These are phyloP conservation scores for Solanum ossicruentum DNA, from an alignment of 257 asterid species.

Conservation along the genomic window DNA sequence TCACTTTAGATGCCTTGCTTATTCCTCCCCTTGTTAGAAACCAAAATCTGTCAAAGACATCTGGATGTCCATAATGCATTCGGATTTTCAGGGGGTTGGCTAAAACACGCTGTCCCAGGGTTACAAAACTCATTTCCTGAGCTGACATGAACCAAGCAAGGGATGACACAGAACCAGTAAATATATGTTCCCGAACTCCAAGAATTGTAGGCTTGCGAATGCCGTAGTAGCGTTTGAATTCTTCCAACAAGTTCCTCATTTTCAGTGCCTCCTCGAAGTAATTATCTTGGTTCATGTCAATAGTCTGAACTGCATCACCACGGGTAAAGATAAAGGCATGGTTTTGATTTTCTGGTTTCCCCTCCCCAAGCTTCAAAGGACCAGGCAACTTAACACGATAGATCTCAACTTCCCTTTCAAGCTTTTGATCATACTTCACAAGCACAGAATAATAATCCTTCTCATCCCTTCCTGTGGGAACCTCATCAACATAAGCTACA, in stretches of 20 bases:
- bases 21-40: constrained; percentile 95
- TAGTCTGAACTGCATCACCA: constrained; percentile 98
- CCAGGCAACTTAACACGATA: constrained; percentile 97
- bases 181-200: constrained; percentile 93
- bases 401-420: constrained; percentile 88
- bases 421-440: constrained; percentile 75
- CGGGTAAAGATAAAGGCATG: constrained; percentile 93
- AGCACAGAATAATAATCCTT: constrained; percentile 80
- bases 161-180: constrained; percentile 95
- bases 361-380: constrained; percentile 95
- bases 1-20: constrained; percentile 97
- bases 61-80: constrained; percentile 99
- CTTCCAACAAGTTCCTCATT: constrained; percentile 93
- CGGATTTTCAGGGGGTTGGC: constrained; percentile 96
- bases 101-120: constrained; percentile 97
- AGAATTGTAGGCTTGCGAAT: constrained; percentile 88
- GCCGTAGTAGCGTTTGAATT: constrained; percentile 67
- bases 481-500: constrained; percentile 99
- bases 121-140: constrained; percentile 95
- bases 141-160: constrained; percentile 99
- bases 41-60: constrained; percentile 98
- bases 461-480: constrained; percentile 75
- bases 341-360: constrained; percentile 97
- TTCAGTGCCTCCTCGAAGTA: constrained; percentile 98
- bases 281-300: constrained; percentile 98